phyloP scores from a whole-genome alignment of 352 stramenopile species.

The Pythium rishiriense region DNA sequence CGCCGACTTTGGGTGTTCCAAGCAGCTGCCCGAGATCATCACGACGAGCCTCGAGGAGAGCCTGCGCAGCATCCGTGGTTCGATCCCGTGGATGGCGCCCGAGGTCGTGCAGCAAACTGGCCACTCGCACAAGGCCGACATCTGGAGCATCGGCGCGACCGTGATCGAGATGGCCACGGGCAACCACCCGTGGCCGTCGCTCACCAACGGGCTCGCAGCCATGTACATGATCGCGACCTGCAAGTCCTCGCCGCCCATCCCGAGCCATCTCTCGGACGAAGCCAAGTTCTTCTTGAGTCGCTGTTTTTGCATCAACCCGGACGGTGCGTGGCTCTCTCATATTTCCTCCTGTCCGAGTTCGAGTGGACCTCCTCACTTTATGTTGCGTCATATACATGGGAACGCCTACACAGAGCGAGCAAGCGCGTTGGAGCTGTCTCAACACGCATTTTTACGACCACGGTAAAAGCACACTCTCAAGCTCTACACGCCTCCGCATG shows the following conservation, averaged over 20 bases:
- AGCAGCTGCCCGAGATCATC: conserved; percentile 78
- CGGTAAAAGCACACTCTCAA: too few species aligned
- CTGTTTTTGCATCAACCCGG: conserved; percentile 76
- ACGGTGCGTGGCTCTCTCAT: too few species aligned
- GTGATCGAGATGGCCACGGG: conserved; percentile 84
- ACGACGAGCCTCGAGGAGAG: conserved; percentile 84
- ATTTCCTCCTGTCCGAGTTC: too few species aligned
- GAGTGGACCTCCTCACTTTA: too few species aligned
- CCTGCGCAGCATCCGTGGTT: conserved; percentile 79
- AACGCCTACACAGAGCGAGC: conserved; percentile 49
- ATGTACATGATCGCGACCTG: conserved; percentile 71
- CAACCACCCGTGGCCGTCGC: conserved; percentile 65
- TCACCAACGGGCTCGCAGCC: conserved; percentile 54
- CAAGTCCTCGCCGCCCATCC: conserved; percentile 52
- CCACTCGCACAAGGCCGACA: conserved; percentile 74
- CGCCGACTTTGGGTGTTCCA: conserved; percentile 90
- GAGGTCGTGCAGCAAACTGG: conserved; percentile 78
- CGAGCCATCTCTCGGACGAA: conserved; percentile 45
- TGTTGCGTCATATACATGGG: too few species aligned
- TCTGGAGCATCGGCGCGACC: conserved; percentile 81
- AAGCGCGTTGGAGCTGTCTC: conserved; percentile 57
- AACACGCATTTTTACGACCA: conserved; percentile 52
- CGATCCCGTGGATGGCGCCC: conserved; percentile 84
- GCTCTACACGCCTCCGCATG: too few species aligned
- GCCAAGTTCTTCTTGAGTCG: conserved; percentile 57